phyloP scores from a whole-genome alignment of 768 basidiomycete species.

The Lactarius hatsudake region DNA sequence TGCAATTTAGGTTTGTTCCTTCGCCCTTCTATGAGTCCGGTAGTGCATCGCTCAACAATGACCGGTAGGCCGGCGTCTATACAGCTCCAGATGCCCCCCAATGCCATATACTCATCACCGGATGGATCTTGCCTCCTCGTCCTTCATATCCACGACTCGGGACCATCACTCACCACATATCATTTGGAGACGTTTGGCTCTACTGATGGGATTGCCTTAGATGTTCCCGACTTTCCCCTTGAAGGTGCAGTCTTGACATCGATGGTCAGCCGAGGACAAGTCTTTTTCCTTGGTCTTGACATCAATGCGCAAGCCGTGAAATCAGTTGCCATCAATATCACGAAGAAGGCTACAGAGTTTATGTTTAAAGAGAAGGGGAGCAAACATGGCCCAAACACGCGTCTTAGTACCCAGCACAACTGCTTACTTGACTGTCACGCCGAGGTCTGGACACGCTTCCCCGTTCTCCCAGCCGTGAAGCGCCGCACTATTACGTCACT shows the following conservation, averaged over 20 bases:
- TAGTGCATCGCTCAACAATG: not conserved
- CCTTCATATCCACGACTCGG: constrained; percentile 26
- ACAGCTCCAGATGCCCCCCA: constrained; percentile 37
- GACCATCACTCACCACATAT: constrained; percentile 38
- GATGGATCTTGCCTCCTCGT: constrained; percentile 54
- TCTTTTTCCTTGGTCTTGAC: constrained; percentile 46
- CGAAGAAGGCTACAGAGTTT: constrained; percentile 54
- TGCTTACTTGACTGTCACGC: constrained; percentile 13
- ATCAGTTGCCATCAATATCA: constrained; percentile 52
- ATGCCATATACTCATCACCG: constrained; percentile 43
- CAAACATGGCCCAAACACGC: constrained; percentile 22
- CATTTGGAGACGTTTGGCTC: constrained; percentile 61
- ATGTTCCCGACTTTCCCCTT: constrained; percentile 32
- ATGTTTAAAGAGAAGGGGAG: constrained; percentile 47
- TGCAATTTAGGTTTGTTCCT: constrained; percentile 48
- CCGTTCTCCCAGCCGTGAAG: constrained; percentile 19
- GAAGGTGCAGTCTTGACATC: constrained; percentile 43
- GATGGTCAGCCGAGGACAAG: constrained; percentile 39
- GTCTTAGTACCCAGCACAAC: constrained; percentile 40
- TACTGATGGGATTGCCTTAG: constrained; percentile 40
- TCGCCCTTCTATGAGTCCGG: not conserved
- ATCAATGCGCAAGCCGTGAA: constrained; percentile 33
- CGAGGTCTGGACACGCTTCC: constrained; percentile 19
- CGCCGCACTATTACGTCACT: constrained; percentile 18
- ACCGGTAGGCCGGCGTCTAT: constrained; percentile 45